Percentiles rank a stretch among this genome's conserved stretches.
phyloP scores from a whole-genome alignment of 2,329 filamentous ascomycete genomes.

The Cordyceps cicadae region DNA sequence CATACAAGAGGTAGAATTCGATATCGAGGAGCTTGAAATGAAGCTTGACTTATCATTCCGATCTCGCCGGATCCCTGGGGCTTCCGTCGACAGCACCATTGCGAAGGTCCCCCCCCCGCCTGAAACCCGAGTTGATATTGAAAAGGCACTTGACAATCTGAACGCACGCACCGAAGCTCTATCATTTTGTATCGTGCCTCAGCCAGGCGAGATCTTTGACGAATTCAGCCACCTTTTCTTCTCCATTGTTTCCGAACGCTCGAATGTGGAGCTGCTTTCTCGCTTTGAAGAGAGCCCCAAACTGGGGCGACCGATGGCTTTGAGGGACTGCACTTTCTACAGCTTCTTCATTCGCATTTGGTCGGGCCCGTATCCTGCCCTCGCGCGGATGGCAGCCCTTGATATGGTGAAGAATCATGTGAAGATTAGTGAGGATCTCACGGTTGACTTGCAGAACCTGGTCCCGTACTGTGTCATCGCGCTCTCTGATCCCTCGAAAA shows the following conservation, averaged over 20 bases:
- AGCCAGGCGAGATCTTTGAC: conserved; percentile 44
- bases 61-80: conserved; percentile 41
- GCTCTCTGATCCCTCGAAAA: conserved; percentile 65
- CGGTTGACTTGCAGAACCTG: conserved; percentile 65
- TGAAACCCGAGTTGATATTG: conserved; percentile 30
- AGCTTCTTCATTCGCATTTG: conserved; percentile 71
- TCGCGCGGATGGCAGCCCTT: conserved; percentile 62
- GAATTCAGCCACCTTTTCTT: conserved; percentile 53
- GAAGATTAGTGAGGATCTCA: conserved; percentile 38
- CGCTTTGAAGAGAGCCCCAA: conserved; percentile 48
- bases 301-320: conserved; percentile 45
- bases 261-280: conserved; percentile 31
- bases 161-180: conserved; percentile 29
- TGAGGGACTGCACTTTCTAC: conserved; percentile 58
- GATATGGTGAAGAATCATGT: conserved; percentile 53
- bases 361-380: conserved; percentile 60
- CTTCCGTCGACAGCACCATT: conserved; percentile 39
- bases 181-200: conserved; percentile 44
- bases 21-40: conserved; percentile 68
- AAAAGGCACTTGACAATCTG: conserved; percentile 31
- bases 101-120: conserved; percentile 18
- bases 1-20: conserved; percentile 58
- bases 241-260: conserved; percentile 38
- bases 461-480: conserved; percentile 74
- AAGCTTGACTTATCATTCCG: conserved; percentile 64